Percentiles rank a stretch among this genome's conserved stretches.
These are phyloP conservation scores for Physcomitrium patens DNA, from an alignment of 225 moss, liverwort and hornwort genomes.

Conservation along the genomic window DNA sequence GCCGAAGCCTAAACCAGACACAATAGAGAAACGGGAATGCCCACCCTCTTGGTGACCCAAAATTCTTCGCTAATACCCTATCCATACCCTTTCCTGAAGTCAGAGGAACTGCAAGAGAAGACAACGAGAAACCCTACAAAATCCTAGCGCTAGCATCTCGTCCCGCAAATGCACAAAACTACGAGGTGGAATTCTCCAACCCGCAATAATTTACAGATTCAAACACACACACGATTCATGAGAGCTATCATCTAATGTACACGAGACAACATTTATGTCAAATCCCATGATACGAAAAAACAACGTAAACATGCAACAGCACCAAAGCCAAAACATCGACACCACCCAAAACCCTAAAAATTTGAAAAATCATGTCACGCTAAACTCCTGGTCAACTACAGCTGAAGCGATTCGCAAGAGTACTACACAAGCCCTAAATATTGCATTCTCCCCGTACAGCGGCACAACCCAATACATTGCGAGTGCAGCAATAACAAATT, in stretches of 20 bases:
- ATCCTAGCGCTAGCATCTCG: not conserved
- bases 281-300: not conserved
- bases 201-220: not conserved
- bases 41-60: not conserved
- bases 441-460: not conserved
- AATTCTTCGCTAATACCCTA: not conserved
- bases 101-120: not conserved
- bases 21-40: not conserved
- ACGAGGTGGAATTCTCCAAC: not conserved
- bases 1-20: no score
- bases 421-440: not conserved
- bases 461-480: not conserved
- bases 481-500: not conserved
- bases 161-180: not conserved
- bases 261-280: not conserved
- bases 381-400: not conserved
- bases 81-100: not conserved
- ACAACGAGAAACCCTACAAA: constrained; percentile 2
- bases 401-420: constrained; percentile 8
- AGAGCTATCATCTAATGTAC: not conserved
- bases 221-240: not conserved
- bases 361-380: not conserved
- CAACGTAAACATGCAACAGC: not conserved
- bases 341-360: constrained; percentile 18
- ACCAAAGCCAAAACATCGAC: not conserved